These are phyloP conservation scores for Aspergillus brunneoviolaceus DNA, from an alignment of 2,329 filamentous ascomycete species.

Conservation along the genomic window DNA sequence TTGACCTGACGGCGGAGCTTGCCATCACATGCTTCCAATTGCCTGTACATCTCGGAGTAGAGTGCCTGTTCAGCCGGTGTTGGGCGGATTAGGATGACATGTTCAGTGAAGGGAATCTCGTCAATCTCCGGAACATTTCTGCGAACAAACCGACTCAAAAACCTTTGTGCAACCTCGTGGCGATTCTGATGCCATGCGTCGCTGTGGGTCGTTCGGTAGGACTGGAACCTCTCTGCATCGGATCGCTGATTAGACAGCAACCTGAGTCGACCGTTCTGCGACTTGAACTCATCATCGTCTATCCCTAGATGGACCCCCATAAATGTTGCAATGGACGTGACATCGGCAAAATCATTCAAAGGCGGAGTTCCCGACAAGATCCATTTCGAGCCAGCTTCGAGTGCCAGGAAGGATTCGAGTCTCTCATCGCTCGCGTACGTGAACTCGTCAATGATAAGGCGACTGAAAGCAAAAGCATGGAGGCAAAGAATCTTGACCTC, in stretches of 20 bases:
- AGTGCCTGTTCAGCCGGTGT: conserved; percentile 51
- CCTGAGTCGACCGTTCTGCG: conserved; percentile 49
- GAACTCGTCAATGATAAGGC: conserved; percentile 65
- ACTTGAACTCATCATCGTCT: conserved; percentile 49
- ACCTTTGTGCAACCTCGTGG: conserved; percentile 53
- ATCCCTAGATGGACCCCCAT: conserved; percentile 57
- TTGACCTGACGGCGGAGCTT: conserved; percentile 30
- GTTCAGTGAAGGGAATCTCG: conserved; percentile 47
- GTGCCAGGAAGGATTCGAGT: conserved; percentile 43
- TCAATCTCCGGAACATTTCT: conserved; percentile 47
- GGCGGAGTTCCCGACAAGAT: conserved; percentile 63
- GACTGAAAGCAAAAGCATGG: conserved; percentile 61
- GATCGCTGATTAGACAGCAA: conserved; percentile 23
- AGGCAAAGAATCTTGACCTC: conserved; percentile 44
- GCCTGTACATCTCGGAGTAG: conserved; percentile 57
- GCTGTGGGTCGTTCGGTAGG: conserved; percentile 52
- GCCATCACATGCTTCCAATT: conserved; percentile 54
- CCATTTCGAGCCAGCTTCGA: conserved; percentile 58
- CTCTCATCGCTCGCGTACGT: conserved; percentile 53
- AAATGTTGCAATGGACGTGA: conserved; percentile 59
- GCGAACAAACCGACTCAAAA: conserved; percentile 55
- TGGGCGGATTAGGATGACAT: conserved; percentile 46
- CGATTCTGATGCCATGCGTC: conserved; percentile 53
- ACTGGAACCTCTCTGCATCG: conserved; percentile 57
- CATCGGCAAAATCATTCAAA: conserved; percentile 57